phyloP scores from a whole-genome alignment of 176 grass and related monocot genomes.

The Neostapfia colusana region DNA sequence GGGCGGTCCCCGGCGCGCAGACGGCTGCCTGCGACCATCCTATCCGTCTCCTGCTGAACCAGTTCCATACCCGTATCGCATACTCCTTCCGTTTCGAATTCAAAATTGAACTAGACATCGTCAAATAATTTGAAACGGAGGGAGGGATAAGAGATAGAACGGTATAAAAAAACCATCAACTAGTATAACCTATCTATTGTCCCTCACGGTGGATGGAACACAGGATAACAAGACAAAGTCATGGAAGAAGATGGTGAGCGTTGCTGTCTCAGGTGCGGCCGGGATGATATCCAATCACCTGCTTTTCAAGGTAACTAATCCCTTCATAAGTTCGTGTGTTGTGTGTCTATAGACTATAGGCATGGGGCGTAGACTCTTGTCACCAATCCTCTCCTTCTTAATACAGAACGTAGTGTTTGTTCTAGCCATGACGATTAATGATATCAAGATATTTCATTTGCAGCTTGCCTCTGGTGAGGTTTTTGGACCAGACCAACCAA shows the following conservation, averaged over 20 bases:
- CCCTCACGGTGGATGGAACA: slow-evolving; percentile 6
- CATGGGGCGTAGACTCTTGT: not conserved
- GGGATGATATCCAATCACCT: slow-evolving; percentile 98
- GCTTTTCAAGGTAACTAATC: slow-evolving; percentile 73
- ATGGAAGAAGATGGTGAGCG: slow-evolving; percentile 86
- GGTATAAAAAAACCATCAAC: no score
- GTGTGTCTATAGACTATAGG: not conserved
- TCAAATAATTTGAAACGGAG: no score
- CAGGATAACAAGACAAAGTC: slow-evolving; percentile 76
- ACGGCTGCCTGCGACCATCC: no score
- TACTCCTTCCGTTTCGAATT: no score
- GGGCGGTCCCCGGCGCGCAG: no score
- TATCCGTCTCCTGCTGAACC: no score
- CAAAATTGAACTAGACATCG: no score
- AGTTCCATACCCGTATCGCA: not conserved
- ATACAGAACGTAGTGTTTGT: not conserved
- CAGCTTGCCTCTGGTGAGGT: slow-evolving; percentile 97
- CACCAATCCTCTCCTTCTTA: not conserved
- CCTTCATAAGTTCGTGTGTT: not conserved
- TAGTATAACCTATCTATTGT: not conserved
- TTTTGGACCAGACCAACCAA: slow-evolving; percentile 86
- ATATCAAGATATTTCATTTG: not conserved
- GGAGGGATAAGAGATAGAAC: no score
- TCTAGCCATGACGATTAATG: not conserved
- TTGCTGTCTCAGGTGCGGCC: slow-evolving; percentile 86